These are phyloP conservation scores for Panus rudis DNA, from an alignment of 768 basidiomycete species.

Conservation along the genomic window DNA sequence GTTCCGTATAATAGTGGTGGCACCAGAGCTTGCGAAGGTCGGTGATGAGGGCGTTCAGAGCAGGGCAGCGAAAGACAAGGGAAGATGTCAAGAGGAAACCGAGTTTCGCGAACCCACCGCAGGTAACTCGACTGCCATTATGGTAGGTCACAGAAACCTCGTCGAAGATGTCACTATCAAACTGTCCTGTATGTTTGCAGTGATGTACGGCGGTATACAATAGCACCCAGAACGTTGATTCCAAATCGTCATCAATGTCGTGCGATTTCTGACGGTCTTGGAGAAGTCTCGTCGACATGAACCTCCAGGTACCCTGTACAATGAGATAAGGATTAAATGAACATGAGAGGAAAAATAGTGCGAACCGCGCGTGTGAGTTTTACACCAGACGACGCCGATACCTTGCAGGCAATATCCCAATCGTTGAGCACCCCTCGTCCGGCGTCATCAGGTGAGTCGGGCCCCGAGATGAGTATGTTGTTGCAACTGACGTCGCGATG, in stretches of 20 bases:
- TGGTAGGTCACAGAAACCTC: no score
- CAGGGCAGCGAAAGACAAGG: no score
- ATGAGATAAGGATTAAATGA: background rate
- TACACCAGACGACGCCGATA: background rate
- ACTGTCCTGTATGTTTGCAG: background rate
- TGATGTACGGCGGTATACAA: slow-evolving; percentile 3
- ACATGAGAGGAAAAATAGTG: background rate
- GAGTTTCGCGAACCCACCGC: no score
- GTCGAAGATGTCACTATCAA: background rate
- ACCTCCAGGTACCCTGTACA: slow-evolving; percentile 12
- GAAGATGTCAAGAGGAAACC: no score
- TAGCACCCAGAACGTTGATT: slow-evolving; percentile 9
- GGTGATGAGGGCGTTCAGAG: no score
- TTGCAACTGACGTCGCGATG: slow-evolving; percentile 4
- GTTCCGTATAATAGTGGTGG: no score
- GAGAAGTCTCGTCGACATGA: slow-evolving; percentile 7
- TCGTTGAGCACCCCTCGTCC: slow-evolving; percentile 4
- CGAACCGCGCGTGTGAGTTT: background rate
- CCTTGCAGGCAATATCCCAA: background rate
- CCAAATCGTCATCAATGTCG: slow-evolving; percentile 9
- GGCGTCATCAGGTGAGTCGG: no score
- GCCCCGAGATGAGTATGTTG: slow-evolving; percentile 2
- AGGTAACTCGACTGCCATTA: no score
- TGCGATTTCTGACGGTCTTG: background rate
- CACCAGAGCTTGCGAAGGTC: no score